A percentile compares a stretch with the other conserved stretches of the same genome.
Conservation (phyloP, 495 filamentous ascomycete genomes). For the Bryoglossum gracile region DNA sequence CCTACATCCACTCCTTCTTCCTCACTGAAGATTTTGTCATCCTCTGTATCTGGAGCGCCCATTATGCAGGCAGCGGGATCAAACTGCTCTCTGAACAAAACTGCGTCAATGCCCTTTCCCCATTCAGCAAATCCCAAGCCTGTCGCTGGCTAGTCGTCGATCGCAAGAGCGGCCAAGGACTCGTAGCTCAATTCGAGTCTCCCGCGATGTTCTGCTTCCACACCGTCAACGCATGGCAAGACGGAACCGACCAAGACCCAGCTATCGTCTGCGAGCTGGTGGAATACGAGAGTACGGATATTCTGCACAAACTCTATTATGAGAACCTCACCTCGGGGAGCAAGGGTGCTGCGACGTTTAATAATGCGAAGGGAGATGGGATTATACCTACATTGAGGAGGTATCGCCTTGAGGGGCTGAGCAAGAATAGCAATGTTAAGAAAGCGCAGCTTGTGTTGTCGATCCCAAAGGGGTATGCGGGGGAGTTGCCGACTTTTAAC, state of each 20-base stretch:
- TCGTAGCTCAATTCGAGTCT: conserved; percentile 52
- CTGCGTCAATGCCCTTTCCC: conserved; percentile 46
- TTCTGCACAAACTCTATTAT: conserved; percentile 49
- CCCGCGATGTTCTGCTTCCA: conserved; percentile 69
- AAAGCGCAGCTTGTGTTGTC: conserved; percentile 28
- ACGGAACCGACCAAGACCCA: conserved; percentile 21
- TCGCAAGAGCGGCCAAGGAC: conserved; percentile 38
- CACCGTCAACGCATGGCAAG: conserved; percentile 57
- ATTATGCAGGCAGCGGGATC: conserved; percentile 39
- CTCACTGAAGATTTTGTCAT: conserved; percentile 58
- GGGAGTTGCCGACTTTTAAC: conserved; percentile 65
- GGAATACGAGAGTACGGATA: conserved; percentile 46
- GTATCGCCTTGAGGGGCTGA: conserved; percentile 3
- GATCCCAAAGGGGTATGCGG: neutral
- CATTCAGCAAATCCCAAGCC: conserved; percentile 41
- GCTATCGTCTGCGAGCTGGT: conserved; percentile 56
- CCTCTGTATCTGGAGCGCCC: conserved; percentile 45
- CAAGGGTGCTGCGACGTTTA: conserved; percentile 25
- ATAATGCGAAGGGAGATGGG: neutral
- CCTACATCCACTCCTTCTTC: conserved; percentile 71
- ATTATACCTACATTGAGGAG: neutral
- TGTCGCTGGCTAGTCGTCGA: conserved; percentile 68
- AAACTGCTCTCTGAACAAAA: conserved; percentile 50
- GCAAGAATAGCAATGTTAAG: neutral
- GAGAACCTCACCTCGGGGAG: conserved; percentile 47